Evolutionary conservation across 2,329 filamentous ascomycete genomes (phyloP), one percentile per base, ranked within the genome.

Genomic region (Verticillium tricorpus): DNA sequence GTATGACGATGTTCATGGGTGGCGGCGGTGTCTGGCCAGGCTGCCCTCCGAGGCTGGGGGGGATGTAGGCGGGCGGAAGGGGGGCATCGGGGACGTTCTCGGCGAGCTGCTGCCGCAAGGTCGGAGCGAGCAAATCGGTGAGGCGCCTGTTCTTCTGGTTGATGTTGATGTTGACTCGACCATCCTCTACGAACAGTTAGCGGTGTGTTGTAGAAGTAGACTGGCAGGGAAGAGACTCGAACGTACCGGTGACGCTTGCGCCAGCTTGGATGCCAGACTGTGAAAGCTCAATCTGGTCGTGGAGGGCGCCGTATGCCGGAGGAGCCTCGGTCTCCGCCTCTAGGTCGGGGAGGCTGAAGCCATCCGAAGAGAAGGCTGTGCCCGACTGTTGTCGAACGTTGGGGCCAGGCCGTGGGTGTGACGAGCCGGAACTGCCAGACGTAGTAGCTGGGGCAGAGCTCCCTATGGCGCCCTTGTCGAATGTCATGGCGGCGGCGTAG

Each of bases 101-200:
- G 39, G 80, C 77, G 25, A 86, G 74, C 68, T 89, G 82, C 64
- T 80, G 79, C 64, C 82, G 76, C 50, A 93, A 72, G 8, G 87
- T 85, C 3, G 89, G 88, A 0, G 85, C 82, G 31, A 93, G 81
- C 14, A 93, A 78, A 63, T 87, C 85, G 2, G 89, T 86, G 4
- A 94, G 78, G 60, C 84, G 84, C 19, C 40, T 54, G 60, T 82
- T 78, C 67, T 83, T 87, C 72, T 92, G 88, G 70, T 89, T 87
- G 75, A 95, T 91, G 65, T 87, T 88, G 77, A 95, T 92, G 70
- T 92, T 87, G 68, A 95, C 82, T 70, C 92, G 86, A 28, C 91
- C 91, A 76, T 93, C 89, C 63, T 85, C 90, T 87, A 59, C 25
- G 32, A n/a, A 22, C 4, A 9, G 19, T 52, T 19, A 52, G 45